These are phyloP conservation scores for Coemansia asiatica DNA, from an alignment of 192 early-diverging fungal genomes.

Conservation along the genomic window DNA sequence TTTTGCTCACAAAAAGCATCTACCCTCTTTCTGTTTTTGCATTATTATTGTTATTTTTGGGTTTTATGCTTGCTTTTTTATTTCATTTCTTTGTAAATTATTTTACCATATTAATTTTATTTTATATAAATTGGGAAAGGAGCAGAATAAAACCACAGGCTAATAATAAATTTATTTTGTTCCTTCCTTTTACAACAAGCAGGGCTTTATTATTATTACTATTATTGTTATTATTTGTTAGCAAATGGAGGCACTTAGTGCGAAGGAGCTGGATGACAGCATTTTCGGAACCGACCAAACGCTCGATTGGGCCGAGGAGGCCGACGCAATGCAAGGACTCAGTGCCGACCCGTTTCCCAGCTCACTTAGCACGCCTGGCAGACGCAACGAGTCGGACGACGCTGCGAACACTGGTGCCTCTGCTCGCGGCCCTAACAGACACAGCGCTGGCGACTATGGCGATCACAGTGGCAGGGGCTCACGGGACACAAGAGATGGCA, in stretches of 20 bases:
- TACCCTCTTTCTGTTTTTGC: too few species aligned
- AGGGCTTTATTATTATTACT: too few species aligned
- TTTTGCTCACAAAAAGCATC: too few species aligned
- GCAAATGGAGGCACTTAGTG: slow-evolving; percentile 41
- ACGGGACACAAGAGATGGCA: slow-evolving; percentile 9
- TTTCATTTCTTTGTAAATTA: slow-evolving; percentile 6
- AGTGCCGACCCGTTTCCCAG: slow-evolving; percentile 15
- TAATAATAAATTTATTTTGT: neutral
- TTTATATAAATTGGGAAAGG: neutral
- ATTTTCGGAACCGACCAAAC: slow-evolving; percentile 44
- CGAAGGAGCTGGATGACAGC: slow-evolving; percentile 53
- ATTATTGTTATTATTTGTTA: too few species aligned
- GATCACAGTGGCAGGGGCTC: neutral
- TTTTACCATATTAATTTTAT: slow-evolving; percentile 1
- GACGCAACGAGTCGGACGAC: slow-evolving; percentile 10
- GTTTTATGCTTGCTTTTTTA: neutral
- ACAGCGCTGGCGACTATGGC: neutral
- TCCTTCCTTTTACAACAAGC: neutral
- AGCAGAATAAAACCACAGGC: neutral
- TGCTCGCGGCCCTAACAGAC: neutral
- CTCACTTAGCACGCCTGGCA: slow-evolving; percentile 9
- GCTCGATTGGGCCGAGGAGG: slow-evolving; percentile 56
- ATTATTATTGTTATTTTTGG: too few species aligned
- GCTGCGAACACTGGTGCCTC: neutral
- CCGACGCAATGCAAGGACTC: slow-evolving; percentile 25